Base-by-base conservation (phyloP, 257 asterid species). In the Rhazya stricta region DNA sequence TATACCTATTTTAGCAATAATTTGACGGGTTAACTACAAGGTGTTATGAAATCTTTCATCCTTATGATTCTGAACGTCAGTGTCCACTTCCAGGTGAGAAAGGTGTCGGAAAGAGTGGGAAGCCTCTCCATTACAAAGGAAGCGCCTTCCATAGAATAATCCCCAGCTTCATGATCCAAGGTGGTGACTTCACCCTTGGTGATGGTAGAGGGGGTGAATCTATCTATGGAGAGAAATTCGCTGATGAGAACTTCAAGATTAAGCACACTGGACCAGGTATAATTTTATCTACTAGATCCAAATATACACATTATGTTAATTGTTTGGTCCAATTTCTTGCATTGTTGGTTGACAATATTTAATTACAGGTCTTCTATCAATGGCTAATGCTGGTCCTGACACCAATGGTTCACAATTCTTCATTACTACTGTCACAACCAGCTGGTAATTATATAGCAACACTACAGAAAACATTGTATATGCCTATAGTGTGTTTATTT, bases 171-270 rank as follows among this genome's bases (percentile, higher is more conserved):
- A 95, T 95, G 99, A 67, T 95, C 79, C 99, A 91, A 87, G 98
- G 99, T 50, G 99, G 99, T 67, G 99, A 91, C 87, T 95, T 95
- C 78, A 95, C 99, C 75, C 93, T 86, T 16, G 97, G 97, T 29
- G 97, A 91, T 87, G 98, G 98, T 78, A 90, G 97, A 83, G 98
- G 98, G 4, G 99, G 99, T 36, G 98, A 95, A 75, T 92, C 99
- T 54, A 89, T 94, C 60, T 90, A 94, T 0, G 97, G 97, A 58
- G 96, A 87, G 77, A 89, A 89, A 79, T 92, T 95, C 78, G 94
- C 92, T 8, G 99, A 95, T 82, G 99, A 95, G 71, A 92, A 95
- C 72, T 92, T 95, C 91, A 88, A 91, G 90, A 82, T 95, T 87
- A 92, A 92, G 82, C 97, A 95, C 63, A 88, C 96, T 42, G 98